Base-by-base conservation (phyloP, 768 basidiomycete genomes). In the Lentinula aciculospora region DNA sequence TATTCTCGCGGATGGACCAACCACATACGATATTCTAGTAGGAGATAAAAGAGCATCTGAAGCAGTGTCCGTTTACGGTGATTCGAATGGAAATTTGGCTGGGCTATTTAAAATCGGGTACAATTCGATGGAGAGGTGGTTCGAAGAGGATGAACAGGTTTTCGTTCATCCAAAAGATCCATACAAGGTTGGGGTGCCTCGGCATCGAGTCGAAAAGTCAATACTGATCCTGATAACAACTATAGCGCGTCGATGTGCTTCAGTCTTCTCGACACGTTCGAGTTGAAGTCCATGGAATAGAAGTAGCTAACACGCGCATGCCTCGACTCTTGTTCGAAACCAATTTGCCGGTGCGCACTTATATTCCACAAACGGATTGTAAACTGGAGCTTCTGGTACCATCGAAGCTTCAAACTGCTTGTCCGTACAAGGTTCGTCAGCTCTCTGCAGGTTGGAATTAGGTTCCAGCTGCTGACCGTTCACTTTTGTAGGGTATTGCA, bases 71-170 rank as follows among this genome's bases (percentile, higher is more conserved):
- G 46, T 61, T 39, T 64, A 69, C 64, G 60, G 71, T 39, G 47
- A 63, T 53, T 58, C 66, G 28, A 55, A 32, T 23, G 63, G 71
- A 60, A 70, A 74, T 50, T 65, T 84, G 12, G 69, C 69, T 23
- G 80, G 79, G 5, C 70, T 85, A 28, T 69, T 81, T 36, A 80
- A 75, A 47, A 65, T 88, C 58, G 65, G 66, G 12, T 85, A 83
- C 53, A 67, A 68, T 13, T 76, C 75, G 17, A 76, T 78, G 63
- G 84, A 85, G 60, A 76, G 77, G 3, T 87, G 86, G 85, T 84
- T 86, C 53, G 85, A 87, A 70, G 85, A 87, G 64, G 85, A 86
- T 49, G 84, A 88, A 48, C 67, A 80, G 56, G 76, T 86, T 31
- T 81, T 74, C 57, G 71, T 76, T 1, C 85, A 88, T 59, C 81